A percentile compares a stretch with the other conserved stretches of the same genome.
These are phyloP conservation scores for Penicillium ucsense DNA, from an alignment of 495 filamentous ascomycete genomes.

Conservation along the genomic window DNA sequence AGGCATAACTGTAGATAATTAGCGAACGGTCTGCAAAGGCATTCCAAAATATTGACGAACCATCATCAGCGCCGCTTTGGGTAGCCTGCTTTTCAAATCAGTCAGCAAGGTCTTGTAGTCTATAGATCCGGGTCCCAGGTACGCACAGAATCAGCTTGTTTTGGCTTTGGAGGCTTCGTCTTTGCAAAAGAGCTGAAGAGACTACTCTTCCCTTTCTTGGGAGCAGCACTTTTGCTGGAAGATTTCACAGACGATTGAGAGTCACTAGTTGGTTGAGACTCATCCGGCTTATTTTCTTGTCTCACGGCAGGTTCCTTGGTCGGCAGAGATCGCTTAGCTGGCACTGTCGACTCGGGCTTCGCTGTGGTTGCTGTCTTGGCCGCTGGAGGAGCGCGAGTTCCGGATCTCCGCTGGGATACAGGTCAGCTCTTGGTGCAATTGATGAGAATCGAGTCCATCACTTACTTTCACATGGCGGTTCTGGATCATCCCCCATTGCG, in stretches of 20 bases:
- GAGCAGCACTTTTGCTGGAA: slow-evolving; percentile 25
- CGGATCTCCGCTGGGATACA: slow-evolving; percentile 38
- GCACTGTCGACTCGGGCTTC: slow-evolving; percentile 20
- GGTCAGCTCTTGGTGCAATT: slow-evolving; percentile 3
- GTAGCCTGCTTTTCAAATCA: slow-evolving; percentile 7
- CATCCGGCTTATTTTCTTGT: slow-evolving; percentile 20
- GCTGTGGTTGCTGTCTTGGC: slow-evolving; percentile 10
- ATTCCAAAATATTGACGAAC: slow-evolving; percentile 18
- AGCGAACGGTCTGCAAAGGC: slow-evolving; percentile 3
- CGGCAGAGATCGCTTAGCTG: slow-evolving; percentile 26
- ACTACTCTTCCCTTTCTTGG: slow-evolving; percentile 54
- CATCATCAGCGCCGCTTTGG: slow-evolving; percentile 41
- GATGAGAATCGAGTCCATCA: not conserved
- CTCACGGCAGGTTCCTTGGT: slow-evolving; percentile 17
- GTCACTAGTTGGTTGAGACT: slow-evolving; percentile 15
- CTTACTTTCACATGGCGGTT: slow-evolving; percentile 54
- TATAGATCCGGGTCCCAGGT: not conserved
- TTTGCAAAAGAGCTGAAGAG: slow-evolving; percentile 84
- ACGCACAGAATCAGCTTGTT: slow-evolving; percentile 38
- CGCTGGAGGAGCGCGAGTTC: slow-evolving; percentile 21
- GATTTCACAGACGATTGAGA: slow-evolving; percentile 26
- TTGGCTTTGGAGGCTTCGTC: slow-evolving; percentile 56
- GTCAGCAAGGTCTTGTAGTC: not conserved
- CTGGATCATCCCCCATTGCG: slow-evolving; percentile 58
- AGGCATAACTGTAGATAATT: slow-evolving; percentile 14